Base-by-base conservation (phyloP, 148 eudicot genomes). In the Silene conica region DNA sequence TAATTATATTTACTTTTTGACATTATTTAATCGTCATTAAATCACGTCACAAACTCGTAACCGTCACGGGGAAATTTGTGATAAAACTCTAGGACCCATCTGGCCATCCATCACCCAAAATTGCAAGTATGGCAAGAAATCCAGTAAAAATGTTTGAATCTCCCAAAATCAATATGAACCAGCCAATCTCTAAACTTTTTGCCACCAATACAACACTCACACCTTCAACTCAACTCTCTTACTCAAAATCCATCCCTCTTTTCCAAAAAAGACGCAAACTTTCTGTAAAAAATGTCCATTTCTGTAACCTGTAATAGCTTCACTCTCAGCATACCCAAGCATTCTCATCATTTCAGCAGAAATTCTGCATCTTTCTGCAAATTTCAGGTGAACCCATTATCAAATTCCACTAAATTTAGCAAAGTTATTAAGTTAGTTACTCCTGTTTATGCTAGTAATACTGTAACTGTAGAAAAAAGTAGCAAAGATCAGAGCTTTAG, bases 341-440 rank as follows among this genome's bases (percentile, higher is more conserved):
- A 23, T 10, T 12, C 23, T 23, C 82, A 70, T 38, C 67, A 76
- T 78, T 80, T 77, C 66, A 80, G 67, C 48, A 74, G 66, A 25
- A 78, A 80, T 14, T 60, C 77, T 26, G 62, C 76, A 23, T 71
- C 78, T 60, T 83, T 76, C 67, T 72, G 58, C 70, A 81, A 71
- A 78, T 12, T 88, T 82, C 89, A 88, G 91, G 87, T 87, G 86
- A 88, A 64, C 54, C 80, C 88, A 78, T 31, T 63, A 19, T 74
- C 86, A 54, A 31, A 83, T 67, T 70, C 82, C 58, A 50, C 23
- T 14, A 79, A 80, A 52, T 67, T 19, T 52, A 22, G 54, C n/a
- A 68, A 64, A 50, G 78, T 60, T 70, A 38, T 80, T 54, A 84
- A 72, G 56, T 68, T 77, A 58, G 76, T 77, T 50, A 83, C 67